phyloP scores from a whole-genome alignment of 495 filamentous ascomycete genomes.

The Mytilinidion resinicola region DNA sequence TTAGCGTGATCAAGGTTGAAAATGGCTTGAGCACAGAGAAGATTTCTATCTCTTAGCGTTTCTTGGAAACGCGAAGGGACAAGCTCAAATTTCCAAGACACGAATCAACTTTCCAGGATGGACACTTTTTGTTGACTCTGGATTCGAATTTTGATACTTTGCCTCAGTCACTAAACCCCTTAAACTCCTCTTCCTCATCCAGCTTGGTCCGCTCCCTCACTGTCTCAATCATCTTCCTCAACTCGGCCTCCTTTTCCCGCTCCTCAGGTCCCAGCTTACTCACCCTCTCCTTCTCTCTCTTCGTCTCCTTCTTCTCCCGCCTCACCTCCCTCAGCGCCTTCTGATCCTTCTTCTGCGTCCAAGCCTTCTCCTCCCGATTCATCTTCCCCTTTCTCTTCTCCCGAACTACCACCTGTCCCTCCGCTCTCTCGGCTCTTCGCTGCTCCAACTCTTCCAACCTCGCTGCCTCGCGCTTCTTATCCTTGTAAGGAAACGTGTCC shows the following conservation, averaged over 20 bases:
- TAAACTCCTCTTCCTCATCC: slow-evolving; percentile 33
- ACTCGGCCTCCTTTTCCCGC: slow-evolving; percentile 59
- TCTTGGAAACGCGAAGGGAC: too few species aligned
- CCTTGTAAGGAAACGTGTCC: slow-evolving; percentile 62
- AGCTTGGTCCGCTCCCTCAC: slow-evolving; percentile 52
- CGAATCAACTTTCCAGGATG: too few species aligned
- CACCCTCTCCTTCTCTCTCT: slow-evolving; percentile 60
- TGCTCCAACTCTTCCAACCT: slow-evolving; percentile 50
- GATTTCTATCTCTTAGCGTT: too few species aligned
- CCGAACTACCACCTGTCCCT: slow-evolving; percentile 31
- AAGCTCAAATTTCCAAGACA: too few species aligned
- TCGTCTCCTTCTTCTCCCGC: slow-evolving; percentile 67
- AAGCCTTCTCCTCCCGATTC: slow-evolving; percentile 69
- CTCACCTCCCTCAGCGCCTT: slow-evolving; percentile 59
- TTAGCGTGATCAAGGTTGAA: too few species aligned
- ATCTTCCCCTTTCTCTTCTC: slow-evolving; percentile 68
- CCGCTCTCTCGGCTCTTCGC: slow-evolving; percentile 7
- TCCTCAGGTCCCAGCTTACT: slow-evolving; percentile 70
- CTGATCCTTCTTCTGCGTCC: slow-evolving; percentile 74
- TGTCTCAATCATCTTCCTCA: slow-evolving; percentile 65
- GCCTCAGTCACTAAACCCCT: slow-evolving; percentile 35
- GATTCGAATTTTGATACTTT: neutral
- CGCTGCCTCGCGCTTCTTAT: slow-evolving; percentile 68
- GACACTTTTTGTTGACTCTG: too few species aligned
- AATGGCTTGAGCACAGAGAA: too few species aligned